These are phyloP conservation scores for Xylaria telfairii DNA, from an alignment of 495 filamentous ascomycete species.

Conservation along the genomic window DNA sequence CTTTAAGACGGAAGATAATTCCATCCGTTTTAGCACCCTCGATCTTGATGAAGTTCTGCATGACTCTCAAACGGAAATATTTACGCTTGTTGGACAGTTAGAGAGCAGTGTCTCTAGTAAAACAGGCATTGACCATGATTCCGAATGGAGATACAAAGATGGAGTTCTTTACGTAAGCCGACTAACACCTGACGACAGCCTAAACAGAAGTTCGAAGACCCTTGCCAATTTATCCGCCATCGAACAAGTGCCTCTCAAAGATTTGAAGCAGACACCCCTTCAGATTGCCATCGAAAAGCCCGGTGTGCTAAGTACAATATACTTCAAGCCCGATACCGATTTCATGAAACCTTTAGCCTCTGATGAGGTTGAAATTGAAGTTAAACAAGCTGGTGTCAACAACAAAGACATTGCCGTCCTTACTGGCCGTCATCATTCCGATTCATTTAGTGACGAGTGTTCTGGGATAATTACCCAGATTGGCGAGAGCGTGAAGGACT, in stretches of 20 bases:
- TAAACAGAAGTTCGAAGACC: neutral
- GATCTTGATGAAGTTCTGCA: neutral
- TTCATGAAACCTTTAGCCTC: neutral
- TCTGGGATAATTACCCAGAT: neutral
- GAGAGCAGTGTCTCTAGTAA: neutral
- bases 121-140: neutral
- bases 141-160: slow-evolving; percentile 1
- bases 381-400: neutral
- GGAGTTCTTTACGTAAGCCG: neutral
- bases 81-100: neutral
- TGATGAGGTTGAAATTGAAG: slow-evolving; percentile 1
- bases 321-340: neutral
- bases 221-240: neutral
- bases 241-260: neutral
- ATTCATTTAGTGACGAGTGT: neutral
- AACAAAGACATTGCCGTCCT: slow-evolving; percentile 2
- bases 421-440: neutral
- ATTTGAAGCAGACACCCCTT: neutral
- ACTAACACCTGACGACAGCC: neutral
- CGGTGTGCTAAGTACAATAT: neutral
- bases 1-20: neutral
- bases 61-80: neutral
- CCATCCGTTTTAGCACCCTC: neutral
- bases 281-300: neutral
- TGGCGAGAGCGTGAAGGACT: neutral